A percentile compares a stretch with the other conserved stretches of the same genome.
These are phyloP conservation scores for Vaccinium darrowii DNA, from an alignment of 148 eudicot genomes.

Conservation along the genomic window DNA sequence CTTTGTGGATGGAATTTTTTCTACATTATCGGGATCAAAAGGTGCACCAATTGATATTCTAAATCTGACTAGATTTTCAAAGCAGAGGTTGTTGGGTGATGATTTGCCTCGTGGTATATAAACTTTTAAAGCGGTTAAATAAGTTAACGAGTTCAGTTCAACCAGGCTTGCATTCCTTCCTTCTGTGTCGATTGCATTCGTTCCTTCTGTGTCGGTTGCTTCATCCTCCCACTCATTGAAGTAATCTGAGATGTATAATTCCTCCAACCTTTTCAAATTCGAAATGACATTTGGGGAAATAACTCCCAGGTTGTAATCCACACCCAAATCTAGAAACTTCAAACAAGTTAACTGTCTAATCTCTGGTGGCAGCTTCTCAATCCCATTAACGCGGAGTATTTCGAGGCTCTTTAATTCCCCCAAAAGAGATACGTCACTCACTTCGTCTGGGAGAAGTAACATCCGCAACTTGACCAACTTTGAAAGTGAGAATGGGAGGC, in stretches of 20 bases:
- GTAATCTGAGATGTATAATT: not conserved
- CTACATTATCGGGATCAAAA: not conserved
- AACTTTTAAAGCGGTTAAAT: not conserved
- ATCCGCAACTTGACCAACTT: slow-evolving; percentile 1
- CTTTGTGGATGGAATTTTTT: not conserved
- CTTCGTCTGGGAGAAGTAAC: not conserved
- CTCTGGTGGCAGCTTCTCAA: not conserved
- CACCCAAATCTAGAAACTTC: slow-evolving; percentile 4
- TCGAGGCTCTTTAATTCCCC: slow-evolving; percentile 11
- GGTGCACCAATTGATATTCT: not conserved
- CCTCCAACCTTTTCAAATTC: not conserved
- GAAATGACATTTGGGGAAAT: slow-evolving; percentile 11
- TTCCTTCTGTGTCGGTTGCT: not conserved
- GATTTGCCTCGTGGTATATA: not conserved
- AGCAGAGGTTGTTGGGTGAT: not conserved
- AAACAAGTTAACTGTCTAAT: slow-evolving; percentile 11
- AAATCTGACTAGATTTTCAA: not conserved
- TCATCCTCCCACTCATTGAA: slow-evolving; percentile 2
- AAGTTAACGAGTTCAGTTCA: too few relatives aligned
- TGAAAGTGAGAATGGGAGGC: not conserved
- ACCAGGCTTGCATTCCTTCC: not conserved
- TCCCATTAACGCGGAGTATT: not conserved
- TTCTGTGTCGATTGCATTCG: too few relatives aligned
- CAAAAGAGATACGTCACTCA: not conserved
- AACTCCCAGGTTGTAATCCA: too few relatives aligned